Evolutionary conservation across 306 rosid genomes (phyloP).

Genomic region (Boehmeria nivea): DNA sequence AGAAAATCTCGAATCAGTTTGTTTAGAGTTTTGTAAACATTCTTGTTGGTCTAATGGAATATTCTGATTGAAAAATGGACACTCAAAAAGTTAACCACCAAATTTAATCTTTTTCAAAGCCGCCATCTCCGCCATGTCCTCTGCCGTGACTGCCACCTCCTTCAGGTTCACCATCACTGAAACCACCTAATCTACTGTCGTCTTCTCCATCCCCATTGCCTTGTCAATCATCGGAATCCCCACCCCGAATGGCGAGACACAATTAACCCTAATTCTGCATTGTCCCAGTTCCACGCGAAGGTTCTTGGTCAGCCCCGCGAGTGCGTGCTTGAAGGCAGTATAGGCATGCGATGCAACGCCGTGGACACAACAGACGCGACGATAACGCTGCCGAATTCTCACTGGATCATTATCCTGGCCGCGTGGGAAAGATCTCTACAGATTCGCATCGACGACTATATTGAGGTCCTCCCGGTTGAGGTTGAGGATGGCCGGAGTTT

Average conservation of each 20-base stretch:
- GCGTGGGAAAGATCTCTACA: background rate
- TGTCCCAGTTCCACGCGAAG: conserved; percentile 34
- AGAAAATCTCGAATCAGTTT: no score
- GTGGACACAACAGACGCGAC: background rate
- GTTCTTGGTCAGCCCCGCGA: background rate
- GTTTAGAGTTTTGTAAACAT: no score
- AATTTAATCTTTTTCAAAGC: no score
- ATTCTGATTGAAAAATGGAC: no score
- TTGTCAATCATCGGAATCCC: conserved; percentile 34
- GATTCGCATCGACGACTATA: background rate
- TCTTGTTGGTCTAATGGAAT: no score
- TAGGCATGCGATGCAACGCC: background rate
- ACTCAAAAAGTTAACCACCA: no score
- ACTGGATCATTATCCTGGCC: background rate
- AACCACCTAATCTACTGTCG: conserved; percentile 10
- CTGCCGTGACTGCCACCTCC: conserved; percentile 11
- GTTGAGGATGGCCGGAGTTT: background rate
- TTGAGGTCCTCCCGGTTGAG: background rate
- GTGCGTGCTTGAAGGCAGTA: background rate
- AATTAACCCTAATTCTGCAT: conserved; percentile 46
- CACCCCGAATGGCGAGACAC: conserved; percentile 35
- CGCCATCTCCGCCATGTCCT: conserved; percentile 26
- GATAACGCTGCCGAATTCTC: background rate
- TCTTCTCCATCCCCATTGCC: conserved; percentile 23
- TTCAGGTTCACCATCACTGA: conserved; percentile 14